Conservation (phyloP, 2,329 filamentous ascomycete species). For the Verticillium dahliae region DNA sequence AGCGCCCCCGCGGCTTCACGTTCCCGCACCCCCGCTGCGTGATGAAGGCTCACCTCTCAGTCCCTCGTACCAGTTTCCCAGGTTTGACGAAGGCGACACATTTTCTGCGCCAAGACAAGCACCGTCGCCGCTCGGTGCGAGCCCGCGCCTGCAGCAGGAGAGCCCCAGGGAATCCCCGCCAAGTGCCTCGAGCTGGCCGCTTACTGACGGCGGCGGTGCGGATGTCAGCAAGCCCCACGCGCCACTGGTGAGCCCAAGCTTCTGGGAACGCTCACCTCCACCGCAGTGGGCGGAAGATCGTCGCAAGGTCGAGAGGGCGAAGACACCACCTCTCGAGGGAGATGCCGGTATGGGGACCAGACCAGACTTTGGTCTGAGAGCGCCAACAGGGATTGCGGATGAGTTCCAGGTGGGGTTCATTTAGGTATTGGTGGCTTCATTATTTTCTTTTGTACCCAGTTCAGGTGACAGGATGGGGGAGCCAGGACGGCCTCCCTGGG, state of each 20-base stretch:
- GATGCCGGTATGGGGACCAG: not conserved
- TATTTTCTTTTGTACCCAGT: not conserved
- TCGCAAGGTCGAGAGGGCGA: not conserved
- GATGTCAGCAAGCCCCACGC: not conserved
- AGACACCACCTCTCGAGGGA: not conserved
- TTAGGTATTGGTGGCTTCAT: not conserved
- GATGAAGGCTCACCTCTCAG: not conserved
- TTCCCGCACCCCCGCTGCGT: not conserved
- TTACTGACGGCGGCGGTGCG: not conserved
- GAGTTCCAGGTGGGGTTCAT: conserved; percentile 12
- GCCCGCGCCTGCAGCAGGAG: not conserved
- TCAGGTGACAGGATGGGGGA: not conserved
- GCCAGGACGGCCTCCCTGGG: not conserved
- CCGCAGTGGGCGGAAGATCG: not conserved
- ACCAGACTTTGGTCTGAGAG: conserved; percentile 10
- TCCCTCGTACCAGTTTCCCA: not conserved
- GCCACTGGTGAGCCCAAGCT: not conserved
- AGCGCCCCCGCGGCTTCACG: conserved; percentile 5
- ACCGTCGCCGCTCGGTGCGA: not conserved
- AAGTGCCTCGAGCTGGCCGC: not conserved
- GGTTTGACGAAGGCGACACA: not conserved
- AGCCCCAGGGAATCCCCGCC: not conserved
- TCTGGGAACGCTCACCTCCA: not conserved
- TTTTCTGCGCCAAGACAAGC: not conserved
- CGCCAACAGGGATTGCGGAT: conserved; percentile 11